Evolutionary conservation across 2,329 filamentous ascomycete species (phyloP).

Genomic region (Diaporthe longicolla): DNA sequence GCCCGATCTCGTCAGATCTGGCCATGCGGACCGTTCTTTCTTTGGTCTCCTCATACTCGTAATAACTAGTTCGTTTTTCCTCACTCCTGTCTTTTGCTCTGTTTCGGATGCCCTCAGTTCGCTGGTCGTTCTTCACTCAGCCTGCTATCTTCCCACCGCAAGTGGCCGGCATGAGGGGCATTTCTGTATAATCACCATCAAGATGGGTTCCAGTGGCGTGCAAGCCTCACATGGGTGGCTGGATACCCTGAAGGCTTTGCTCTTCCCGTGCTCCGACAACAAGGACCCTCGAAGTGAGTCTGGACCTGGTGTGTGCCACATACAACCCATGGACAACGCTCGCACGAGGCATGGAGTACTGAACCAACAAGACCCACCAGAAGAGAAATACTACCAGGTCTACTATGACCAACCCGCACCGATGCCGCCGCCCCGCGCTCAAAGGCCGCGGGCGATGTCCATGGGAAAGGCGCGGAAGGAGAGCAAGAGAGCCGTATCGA

Average conservation of each 20-base stretch:
- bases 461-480: conserved; percentile 42
- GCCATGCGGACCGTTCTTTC: conserved; percentile 38
- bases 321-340: conserved; percentile 26
- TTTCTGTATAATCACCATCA: conserved; percentile 38
- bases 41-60: conserved; percentile 37
- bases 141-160: conserved; percentile 32
- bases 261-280: conserved; percentile 55
- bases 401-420: conserved; percentile 55
- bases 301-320: conserved; percentile 16
- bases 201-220: conserved; percentile 52
- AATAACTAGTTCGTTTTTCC: conserved; percentile 35
- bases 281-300: conserved; percentile 35
- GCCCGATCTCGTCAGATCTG: conserved; percentile 36
- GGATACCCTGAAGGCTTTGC: conserved; percentile 58
- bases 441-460: conserved; percentile 45
- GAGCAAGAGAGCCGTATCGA: conserved; percentile 18
- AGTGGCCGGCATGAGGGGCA: conserved; percentile 45
- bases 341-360: conserved; percentile 11
- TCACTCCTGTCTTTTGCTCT: conserved; percentile 34
- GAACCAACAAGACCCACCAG: conserved; percentile 39
- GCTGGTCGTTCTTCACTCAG: conserved; percentile 48
- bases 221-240: conserved; percentile 61
- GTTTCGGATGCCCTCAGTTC: conserved; percentile 42
- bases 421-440: conserved; percentile 51
- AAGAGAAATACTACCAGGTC: conserved; percentile 42